These are phyloP conservation scores for Yamadazyma laniorum DNA, from an alignment of 805 yeast species.

Conservation along the genomic window DNA sequence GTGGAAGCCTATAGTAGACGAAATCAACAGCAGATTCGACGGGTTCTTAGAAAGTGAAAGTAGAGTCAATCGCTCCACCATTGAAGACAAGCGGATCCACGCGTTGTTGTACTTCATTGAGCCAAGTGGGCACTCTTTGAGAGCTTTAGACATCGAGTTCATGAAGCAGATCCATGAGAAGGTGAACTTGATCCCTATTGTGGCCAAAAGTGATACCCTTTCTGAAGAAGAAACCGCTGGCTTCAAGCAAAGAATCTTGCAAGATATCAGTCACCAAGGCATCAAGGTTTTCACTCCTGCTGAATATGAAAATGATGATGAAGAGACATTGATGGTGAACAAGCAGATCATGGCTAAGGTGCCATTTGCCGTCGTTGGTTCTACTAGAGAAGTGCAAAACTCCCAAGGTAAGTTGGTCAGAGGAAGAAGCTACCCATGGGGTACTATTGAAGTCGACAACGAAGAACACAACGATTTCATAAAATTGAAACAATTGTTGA, in stretches of 20 bases:
- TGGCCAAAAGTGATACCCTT: slow-evolving; percentile 91
- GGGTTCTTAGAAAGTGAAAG: slow-evolving; percentile 87
- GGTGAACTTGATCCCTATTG: slow-evolving; percentile 90
- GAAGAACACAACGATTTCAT: slow-evolving; percentile 91
- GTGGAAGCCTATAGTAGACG: slow-evolving; percentile 90
- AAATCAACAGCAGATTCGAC: slow-evolving; percentile 83
- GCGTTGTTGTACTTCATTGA: slow-evolving; percentile 92
- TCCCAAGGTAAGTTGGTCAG: slow-evolving; percentile 78
- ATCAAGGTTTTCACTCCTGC: slow-evolving; percentile 76
- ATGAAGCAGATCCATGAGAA: slow-evolving; percentile 86
- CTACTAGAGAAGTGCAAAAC: slow-evolving; percentile 66
- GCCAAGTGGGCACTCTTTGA: slow-evolving; percentile 94
- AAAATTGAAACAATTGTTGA: slow-evolving; percentile 80
- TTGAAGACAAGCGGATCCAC: slow-evolving; percentile 83
- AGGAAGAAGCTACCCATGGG: slow-evolving; percentile 97
- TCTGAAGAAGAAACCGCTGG: slow-evolving; percentile 78
- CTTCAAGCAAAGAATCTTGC: slow-evolving; percentile 75
- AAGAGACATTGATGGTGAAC: slow-evolving; percentile 68
- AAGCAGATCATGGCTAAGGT: slow-evolving; percentile 64
- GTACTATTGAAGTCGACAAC: slow-evolving; percentile 91
- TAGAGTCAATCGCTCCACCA: slow-evolving; percentile 66
- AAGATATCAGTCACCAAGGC: slow-evolving; percentile 71
- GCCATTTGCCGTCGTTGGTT: slow-evolving; percentile 95
- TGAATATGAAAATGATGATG: slow-evolving; percentile 77
- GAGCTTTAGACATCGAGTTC: slow-evolving; percentile 82